A percentile compares a stretch with the other conserved stretches of the same genome.
Evolutionary conservation across 257 asterid species (phyloP).

Genomic region (Fraxinus americana): DNA sequence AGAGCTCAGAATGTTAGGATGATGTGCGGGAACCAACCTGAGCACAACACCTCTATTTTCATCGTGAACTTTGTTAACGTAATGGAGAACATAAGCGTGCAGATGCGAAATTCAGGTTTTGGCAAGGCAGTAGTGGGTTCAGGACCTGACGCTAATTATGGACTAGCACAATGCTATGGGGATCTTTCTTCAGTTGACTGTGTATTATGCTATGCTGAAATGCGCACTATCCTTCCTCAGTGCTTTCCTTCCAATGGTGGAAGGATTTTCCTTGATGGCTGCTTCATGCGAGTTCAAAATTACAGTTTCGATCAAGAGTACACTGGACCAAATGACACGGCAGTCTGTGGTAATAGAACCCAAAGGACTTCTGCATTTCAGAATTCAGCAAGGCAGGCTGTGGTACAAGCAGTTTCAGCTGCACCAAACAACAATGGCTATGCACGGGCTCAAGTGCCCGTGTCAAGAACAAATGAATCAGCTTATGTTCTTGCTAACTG

Average conservation of each 20-base stretch:
- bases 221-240: constrained; percentile 16
- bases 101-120: constrained; percentile 16
- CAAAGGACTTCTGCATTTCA: constrained; percentile 33
- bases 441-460: constrained; percentile 42
- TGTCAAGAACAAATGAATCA: constrained; percentile 32
- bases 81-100: constrained; percentile 14
- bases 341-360: constrained; percentile 57
- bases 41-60: neutral
- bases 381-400: constrained; percentile 39
- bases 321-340: constrained; percentile 45
- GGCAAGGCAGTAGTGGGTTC: constrained; percentile 23
- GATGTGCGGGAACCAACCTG: constrained; percentile 12
- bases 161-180: constrained; percentile 37
- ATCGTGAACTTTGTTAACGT: constrained; percentile 8
- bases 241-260: constrained; percentile 24
- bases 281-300: constrained; percentile 29
- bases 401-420: constrained; percentile 39
- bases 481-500: constrained; percentile 67
- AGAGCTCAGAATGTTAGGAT: constrained; percentile 24
- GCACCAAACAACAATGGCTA: constrained; percentile 52
- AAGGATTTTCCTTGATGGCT: constrained; percentile 33
- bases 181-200: constrained; percentile 35
- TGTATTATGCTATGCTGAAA: constrained; percentile 31
- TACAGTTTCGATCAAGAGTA: constrained; percentile 29
- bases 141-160: constrained; percentile 22